Conservation (phyloP, 345 rosid species). For the Lumnitzera racemosa region DNA sequence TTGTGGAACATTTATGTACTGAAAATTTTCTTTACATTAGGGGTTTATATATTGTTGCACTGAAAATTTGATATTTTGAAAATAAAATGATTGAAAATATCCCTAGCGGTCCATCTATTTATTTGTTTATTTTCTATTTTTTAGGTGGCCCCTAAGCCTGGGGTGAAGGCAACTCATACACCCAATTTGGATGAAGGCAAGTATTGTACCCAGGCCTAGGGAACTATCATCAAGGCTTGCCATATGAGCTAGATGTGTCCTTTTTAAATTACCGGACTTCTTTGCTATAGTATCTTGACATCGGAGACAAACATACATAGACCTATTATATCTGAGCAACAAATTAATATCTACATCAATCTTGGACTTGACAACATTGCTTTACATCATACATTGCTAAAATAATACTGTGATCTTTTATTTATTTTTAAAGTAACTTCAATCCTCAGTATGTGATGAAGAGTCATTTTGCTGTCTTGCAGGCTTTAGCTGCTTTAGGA, state of each 20-base stretch:
- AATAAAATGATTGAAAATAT: too few relatives aligned
- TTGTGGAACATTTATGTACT: too few relatives aligned
- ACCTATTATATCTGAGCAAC: neutral
- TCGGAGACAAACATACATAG: neutral
- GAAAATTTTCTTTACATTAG: too few relatives aligned
- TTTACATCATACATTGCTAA: too few relatives aligned
- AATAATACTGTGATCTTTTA: neutral
- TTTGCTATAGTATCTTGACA: neutral
- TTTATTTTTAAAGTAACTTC: neutral
- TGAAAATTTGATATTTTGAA: too few relatives aligned
- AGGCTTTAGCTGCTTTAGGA: constrained; percentile 87
- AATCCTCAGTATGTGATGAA: constrained; percentile 2
- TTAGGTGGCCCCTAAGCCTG: constrained; percentile 23
- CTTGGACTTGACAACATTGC: too few relatives aligned
- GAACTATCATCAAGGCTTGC: constrained; percentile 7
- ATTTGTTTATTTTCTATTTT: constrained; percentile 18
- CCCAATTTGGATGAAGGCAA: constrained; percentile 20
- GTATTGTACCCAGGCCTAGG: constrained; percentile 19
- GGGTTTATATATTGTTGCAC: too few relatives aligned
- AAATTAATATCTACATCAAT: neutral
- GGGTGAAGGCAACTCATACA: constrained; percentile 16
- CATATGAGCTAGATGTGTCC: constrained; percentile 3
- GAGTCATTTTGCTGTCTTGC: constrained; percentile 14
- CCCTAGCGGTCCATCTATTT: constrained; percentile 14
- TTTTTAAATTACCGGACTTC: neutral